A percentile compares a stretch with the other conserved stretches of the same genome.
Evolutionary conservation across 164 flowering plant species (phyloP).

Genomic region (Berberis vulgaris): DNA sequence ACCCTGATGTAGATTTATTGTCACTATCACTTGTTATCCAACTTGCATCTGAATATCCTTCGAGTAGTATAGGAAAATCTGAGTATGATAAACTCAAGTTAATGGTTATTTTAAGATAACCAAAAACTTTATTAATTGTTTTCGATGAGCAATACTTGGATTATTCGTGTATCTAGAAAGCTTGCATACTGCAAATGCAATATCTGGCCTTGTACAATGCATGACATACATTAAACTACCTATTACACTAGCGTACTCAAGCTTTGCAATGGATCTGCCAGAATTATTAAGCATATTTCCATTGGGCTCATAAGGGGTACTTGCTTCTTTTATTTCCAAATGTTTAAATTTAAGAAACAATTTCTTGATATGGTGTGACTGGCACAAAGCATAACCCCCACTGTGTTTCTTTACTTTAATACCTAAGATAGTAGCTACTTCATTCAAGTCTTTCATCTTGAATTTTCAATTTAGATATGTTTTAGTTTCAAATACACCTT

Average conservation of each 20-base stretch:
- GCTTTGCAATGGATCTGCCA: conserved; percentile 1
- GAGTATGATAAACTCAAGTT: background rate
- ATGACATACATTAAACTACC: background rate
- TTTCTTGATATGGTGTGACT: too few relatives aligned
- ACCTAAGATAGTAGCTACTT: too few relatives aligned
- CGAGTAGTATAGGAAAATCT: background rate
- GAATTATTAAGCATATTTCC: background rate
- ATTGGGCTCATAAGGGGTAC: background rate
- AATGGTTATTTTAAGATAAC: background rate
- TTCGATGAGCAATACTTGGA: background rate
- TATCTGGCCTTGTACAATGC: too few relatives aligned
- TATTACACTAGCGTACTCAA: conserved; percentile 1
- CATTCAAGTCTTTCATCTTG: too few relatives aligned
- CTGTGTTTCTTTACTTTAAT: too few relatives aligned
- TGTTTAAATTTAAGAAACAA: too few relatives aligned
- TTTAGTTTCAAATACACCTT: too few relatives aligned
- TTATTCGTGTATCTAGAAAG: conserved; percentile 1
- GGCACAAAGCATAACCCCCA: too few relatives aligned
- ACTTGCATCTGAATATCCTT: conserved; percentile 1
- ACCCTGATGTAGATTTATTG: background rate
- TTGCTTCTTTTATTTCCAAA: too few relatives aligned
- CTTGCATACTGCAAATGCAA: background rate
- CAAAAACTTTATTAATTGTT: background rate
- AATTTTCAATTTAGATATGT: too few relatives aligned
- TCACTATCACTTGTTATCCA: background rate